Percentiles rank a stretch among this genome's conserved stretches.
These are phyloP conservation scores for Arbutus unedo DNA, from an alignment of 148 eudicot species.

Conservation along the genomic window DNA sequence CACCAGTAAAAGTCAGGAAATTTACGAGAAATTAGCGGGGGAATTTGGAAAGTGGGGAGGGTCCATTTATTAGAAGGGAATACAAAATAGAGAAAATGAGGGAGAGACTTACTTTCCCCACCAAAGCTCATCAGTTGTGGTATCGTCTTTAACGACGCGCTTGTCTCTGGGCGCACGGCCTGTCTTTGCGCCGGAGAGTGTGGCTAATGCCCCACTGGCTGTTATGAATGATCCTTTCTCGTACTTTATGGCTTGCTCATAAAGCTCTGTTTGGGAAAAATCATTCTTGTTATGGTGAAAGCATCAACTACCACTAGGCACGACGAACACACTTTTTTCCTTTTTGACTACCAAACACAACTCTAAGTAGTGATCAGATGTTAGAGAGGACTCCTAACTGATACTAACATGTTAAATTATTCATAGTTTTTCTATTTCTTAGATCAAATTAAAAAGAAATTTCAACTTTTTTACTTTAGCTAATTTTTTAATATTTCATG, in stretches of 20 bases:
- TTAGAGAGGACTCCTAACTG: too few relatives aligned
- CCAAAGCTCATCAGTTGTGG: conserved; percentile 76
- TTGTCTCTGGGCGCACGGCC: conserved; percentile 91
- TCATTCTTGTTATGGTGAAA: too few relatives aligned
- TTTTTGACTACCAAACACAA: not conserved
- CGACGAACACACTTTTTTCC: not conserved
- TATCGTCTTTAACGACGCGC: conserved; percentile 82
- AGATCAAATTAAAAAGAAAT: too few relatives aligned
- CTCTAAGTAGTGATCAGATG: too few relatives aligned
- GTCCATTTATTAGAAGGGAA: not conserved
- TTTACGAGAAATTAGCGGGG: not conserved
- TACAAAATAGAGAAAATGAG: not conserved
- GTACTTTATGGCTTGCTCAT: conserved; percentile 88
- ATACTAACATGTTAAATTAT: too few relatives aligned
- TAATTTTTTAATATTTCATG: too few relatives aligned
- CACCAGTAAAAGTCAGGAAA: not conserved
- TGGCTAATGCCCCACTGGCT: conserved; percentile 82
- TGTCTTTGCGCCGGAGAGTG: conserved; percentile 89
- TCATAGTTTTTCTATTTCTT: too few relatives aligned
- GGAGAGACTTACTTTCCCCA: conserved; percentile 86
- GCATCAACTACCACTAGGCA: not conserved
- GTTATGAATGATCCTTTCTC: conserved; percentile 95
- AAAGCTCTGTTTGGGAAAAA: conserved; percentile 39
- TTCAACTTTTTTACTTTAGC: too few relatives aligned
- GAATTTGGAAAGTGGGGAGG: not conserved